Evolutionary conservation across 2,329 filamentous ascomycete species (phyloP).

Genomic region (Pochonia chlamydosporia): DNA sequence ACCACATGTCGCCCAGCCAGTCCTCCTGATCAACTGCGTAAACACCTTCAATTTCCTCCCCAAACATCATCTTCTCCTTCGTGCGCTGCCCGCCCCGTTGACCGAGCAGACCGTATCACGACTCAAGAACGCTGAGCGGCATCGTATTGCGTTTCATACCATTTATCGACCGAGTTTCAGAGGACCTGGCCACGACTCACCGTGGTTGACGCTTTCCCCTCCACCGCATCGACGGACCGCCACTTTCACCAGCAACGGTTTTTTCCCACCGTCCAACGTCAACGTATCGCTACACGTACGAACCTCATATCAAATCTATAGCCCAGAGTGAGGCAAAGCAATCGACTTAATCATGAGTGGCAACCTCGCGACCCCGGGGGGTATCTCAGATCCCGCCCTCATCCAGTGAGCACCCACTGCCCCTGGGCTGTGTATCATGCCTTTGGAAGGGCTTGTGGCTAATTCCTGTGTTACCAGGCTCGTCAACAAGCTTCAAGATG

Average conservation of each 20-base stretch:
- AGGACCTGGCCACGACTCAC: not conserved
- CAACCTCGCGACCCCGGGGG: constrained; percentile 41
- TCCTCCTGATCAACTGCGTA: constrained; percentile 23
- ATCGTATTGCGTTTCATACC: not conserved
- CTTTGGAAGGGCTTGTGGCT: constrained; percentile 2
- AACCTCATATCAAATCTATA: not conserved
- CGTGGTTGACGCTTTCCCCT: constrained; percentile 7
- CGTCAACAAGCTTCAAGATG: constrained; percentile 99
- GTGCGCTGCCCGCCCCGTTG: not conserved
- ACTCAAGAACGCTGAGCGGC: not conserved
- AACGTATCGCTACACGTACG: not conserved
- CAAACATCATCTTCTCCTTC: not conserved
- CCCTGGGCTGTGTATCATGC: not conserved
- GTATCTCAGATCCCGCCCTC: constrained; percentile 61
- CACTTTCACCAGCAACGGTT: constrained; percentile 1
- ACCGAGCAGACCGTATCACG: not conserved
- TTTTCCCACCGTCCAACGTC: not conserved
- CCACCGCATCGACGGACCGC: constrained; percentile 1
- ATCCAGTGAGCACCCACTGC: constrained; percentile 46
- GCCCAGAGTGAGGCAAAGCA: constrained; percentile 3
- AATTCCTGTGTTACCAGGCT: constrained; percentile 44
- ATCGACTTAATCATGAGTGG: constrained; percentile 24
- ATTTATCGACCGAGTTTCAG: not conserved
- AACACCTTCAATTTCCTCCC: constrained; percentile 10
- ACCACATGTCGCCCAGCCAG: constrained; percentile 24